Percentiles rank a stretch among this genome's conserved stretches.
Conservation (phyloP, 2,329 filamentous ascomycete species). For the Aureobasidium zeae region DNA sequence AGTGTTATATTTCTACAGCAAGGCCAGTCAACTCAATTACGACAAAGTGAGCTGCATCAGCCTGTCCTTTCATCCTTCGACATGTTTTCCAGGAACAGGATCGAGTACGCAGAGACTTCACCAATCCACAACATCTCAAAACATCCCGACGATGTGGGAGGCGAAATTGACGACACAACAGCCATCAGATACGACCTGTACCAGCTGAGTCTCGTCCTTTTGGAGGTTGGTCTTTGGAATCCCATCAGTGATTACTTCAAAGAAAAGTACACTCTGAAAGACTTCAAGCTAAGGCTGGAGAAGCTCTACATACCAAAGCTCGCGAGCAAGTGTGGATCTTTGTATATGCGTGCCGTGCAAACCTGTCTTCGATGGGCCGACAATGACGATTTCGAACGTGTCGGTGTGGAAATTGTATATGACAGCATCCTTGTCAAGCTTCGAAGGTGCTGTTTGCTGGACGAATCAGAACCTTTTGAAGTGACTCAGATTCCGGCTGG, state of each 20-base stretch:
- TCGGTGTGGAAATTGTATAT: constrained; percentile 19
- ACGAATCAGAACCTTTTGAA: constrained; percentile 22
- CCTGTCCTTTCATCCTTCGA: constrained; percentile 68
- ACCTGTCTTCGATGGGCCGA: constrained; percentile 64
- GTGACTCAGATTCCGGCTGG: constrained; percentile 7
- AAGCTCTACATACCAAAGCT: constrained; percentile 56
- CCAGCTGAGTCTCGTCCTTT: constrained; percentile 60
- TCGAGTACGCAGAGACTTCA: constrained; percentile 48
- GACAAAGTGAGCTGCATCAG: constrained; percentile 49
- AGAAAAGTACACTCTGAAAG: constrained; percentile 48
- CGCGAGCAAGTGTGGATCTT: constrained; percentile 58
- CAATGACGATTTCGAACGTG: constrained; percentile 19
- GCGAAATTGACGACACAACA: constrained; percentile 42
- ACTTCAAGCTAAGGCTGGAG: constrained; percentile 56
- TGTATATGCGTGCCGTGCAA: constrained; percentile 67
- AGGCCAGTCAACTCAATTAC: constrained; percentile 34
- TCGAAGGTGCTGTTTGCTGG: constrained; percentile 29
- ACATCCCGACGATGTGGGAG: constrained; percentile 26
- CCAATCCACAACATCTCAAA: constrained; percentile 18
- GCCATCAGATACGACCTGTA: constrained; percentile 52
- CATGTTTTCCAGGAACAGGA: constrained; percentile 52
- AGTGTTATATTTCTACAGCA: constrained; percentile 58
- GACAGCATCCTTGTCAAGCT: constrained; percentile 26
- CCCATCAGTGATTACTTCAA: constrained; percentile 52
- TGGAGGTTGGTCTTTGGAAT: constrained; percentile 69